Evolutionary conservation across 2,329 filamentous ascomycete genomes (phyloP).

Genomic region (Stagonosporopsis chrysanthemi): DNA sequence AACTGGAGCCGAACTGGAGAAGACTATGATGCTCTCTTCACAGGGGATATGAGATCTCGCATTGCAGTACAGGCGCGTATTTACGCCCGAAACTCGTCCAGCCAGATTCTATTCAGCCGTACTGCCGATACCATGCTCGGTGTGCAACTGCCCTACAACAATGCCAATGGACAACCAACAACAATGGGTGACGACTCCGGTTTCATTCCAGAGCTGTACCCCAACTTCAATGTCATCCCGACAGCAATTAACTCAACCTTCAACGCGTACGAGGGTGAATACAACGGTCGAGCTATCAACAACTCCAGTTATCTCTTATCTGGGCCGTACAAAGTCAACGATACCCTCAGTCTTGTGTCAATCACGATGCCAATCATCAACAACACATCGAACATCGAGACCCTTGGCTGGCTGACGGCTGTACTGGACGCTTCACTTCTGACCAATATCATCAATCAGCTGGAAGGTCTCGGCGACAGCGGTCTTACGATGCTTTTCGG

Average conservation of each 20-base stretch:
- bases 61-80: constrained; percentile 75
- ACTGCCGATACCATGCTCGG: constrained; percentile 57
- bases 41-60: constrained; percentile 58
- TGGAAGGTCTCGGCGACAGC: constrained; percentile 73
- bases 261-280: constrained; percentile 52
- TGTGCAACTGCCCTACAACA: constrained; percentile 69
- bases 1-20: constrained; percentile 68
- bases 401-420: constrained; percentile 84
- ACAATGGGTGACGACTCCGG: constrained; percentile 71
- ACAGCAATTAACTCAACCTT: constrained; percentile 40
- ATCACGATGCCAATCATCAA: constrained; percentile 81
- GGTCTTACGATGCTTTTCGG: constrained; percentile 76
- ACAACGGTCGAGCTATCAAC: constrained; percentile 54
- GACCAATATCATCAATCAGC: constrained; percentile 66
- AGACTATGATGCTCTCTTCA: constrained; percentile 78
- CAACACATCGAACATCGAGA: constrained; percentile 65
- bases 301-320: constrained; percentile 70
- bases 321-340: constrained; percentile 77
- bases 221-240: constrained; percentile 73
- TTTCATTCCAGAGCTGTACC: constrained; percentile 76
- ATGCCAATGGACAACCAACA: constrained; percentile 64
- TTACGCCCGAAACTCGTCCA: constrained; percentile 72
- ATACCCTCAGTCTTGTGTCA: constrained; percentile 77
- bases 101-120: constrained; percentile 46
- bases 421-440: constrained; percentile 74